Evolutionary conservation across 768 basidiomycete genomes (phyloP).

Genomic region (Cystobasidium tubakii): DNA sequence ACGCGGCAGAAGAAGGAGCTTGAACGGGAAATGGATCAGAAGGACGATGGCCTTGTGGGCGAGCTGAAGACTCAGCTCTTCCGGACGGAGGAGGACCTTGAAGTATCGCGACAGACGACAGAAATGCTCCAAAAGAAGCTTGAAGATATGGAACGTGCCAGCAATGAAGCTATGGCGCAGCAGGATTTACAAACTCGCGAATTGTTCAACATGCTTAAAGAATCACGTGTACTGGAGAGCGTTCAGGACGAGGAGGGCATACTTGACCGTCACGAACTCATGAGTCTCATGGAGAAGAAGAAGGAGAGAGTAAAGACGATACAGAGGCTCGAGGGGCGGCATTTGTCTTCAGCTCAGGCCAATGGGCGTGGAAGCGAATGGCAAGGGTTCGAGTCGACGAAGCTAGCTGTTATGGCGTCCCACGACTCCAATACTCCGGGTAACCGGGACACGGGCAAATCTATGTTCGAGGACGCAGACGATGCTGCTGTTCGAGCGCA

Average conservation of each 20-base stretch:
- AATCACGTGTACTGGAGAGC: slow-evolving; percentile 65
- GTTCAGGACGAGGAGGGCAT: slow-evolving; percentile 62
- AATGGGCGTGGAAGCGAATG: slow-evolving; percentile 48
- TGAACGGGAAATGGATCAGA: slow-evolving; percentile 72
- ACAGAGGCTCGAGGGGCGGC: slow-evolving; percentile 68
- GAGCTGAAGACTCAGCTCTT: slow-evolving; percentile 66
- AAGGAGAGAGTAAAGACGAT: slow-evolving; percentile 79
- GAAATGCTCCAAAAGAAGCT: slow-evolving; percentile 62
- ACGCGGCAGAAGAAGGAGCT: slow-evolving; percentile 75
- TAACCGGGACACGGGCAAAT: slow-evolving; percentile 45
- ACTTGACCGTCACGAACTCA: slow-evolving; percentile 74
- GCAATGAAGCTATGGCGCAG: slow-evolving; percentile 79
- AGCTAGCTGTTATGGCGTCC: slow-evolving; percentile 40
- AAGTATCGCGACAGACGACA: slow-evolving; percentile 68
- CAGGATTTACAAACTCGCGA: slow-evolving; percentile 89
- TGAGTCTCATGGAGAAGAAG: slow-evolving; percentile 72
- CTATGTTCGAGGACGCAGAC: slow-evolving; percentile 50
- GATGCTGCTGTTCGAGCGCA: slow-evolving; percentile 61
- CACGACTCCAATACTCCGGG: slow-evolving; percentile 40
- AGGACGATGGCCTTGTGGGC: slow-evolving; percentile 76
- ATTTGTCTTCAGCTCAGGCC: slow-evolving; percentile 10
- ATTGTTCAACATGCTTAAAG: slow-evolving; percentile 85
- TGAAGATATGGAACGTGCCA: slow-evolving; percentile 66
- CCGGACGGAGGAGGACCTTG: slow-evolving; percentile 70
- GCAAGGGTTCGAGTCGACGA: slow-evolving; percentile 47